A percentile compares a stretch with the other conserved stretches of the same genome.
These are phyloP conservation scores for Sugiyamaella paludigena DNA, from an alignment of 1,139 yeast genomes.

Conservation along the genomic window DNA sequence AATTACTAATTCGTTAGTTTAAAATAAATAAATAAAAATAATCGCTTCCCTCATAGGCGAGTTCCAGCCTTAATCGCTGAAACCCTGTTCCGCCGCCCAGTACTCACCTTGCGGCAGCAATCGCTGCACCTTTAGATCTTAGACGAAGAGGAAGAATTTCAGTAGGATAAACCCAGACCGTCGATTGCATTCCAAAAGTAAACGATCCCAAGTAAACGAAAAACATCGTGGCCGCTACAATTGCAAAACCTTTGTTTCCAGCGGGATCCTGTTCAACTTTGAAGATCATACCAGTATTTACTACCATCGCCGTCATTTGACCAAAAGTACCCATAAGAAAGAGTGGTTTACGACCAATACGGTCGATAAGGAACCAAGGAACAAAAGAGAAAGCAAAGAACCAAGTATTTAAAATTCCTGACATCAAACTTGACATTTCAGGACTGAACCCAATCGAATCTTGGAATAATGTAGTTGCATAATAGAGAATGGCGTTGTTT, in stretches of 20 bases:
- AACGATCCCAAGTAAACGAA: slow-evolving; percentile 27
- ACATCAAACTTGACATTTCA: slow-evolving; percentile 53
- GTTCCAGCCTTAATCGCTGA: too few relatives aligned
- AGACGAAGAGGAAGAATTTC: slow-evolving; percentile 60
- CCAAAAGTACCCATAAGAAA: slow-evolving; percentile 44
- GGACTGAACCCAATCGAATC: slow-evolving; percentile 47
- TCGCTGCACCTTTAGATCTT: slow-evolving; percentile 56
- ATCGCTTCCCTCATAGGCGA: too few relatives aligned
- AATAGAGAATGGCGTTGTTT: slow-evolving; percentile 55
- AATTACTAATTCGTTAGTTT: slow-evolving; percentile 41
- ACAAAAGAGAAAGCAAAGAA: slow-evolving; percentile 28
- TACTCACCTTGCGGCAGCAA: slow-evolving; percentile 25
- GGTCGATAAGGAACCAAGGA: slow-evolving; percentile 47
- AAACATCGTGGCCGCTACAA: slow-evolving; percentile 20
- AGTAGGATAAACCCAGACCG: slow-evolving; percentile 50
- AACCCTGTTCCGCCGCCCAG: too few relatives aligned
- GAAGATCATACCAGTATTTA: slow-evolving; percentile 19
- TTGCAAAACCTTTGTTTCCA: slow-evolving; percentile 3
- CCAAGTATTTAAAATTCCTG: slow-evolving; percentile 54
- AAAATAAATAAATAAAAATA: too few relatives aligned
- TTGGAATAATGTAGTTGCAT: slow-evolving; percentile 44
- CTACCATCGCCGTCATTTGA: slow-evolving; percentile 34
- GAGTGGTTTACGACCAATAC: slow-evolving; percentile 50
- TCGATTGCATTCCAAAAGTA: slow-evolving; percentile 29
- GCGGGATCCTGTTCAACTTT: slow-evolving; percentile 14